Evolutionary conservation across 1,284 basidiomycete genomes (phyloP).

Genomic region (Apiotrichum porosum): DNA sequence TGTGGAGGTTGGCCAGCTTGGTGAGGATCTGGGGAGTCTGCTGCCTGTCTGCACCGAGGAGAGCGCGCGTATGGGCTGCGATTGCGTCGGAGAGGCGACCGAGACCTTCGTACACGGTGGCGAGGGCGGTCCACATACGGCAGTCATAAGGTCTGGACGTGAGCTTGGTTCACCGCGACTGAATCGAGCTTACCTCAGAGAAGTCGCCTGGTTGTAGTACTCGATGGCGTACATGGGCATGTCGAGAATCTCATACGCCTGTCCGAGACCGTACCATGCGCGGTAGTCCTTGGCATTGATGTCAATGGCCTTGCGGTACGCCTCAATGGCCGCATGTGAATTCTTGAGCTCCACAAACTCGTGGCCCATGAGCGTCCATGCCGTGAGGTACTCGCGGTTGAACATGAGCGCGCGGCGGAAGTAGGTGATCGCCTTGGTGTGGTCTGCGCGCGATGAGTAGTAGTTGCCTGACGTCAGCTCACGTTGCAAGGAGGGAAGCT

Average conservation of each 20-base stretch:
- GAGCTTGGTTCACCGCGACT: not conserved
- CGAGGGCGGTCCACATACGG: constrained; percentile 92
- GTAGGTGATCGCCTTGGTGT: constrained; percentile 93
- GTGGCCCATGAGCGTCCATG: constrained; percentile 99
- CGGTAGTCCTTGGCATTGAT: constrained; percentile 94
- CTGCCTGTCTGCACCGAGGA: constrained; percentile 73
- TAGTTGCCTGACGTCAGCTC: constrained; percentile 69
- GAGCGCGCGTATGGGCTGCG: constrained; percentile 79
- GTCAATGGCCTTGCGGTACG: constrained; percentile 91
- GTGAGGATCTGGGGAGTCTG: constrained; percentile 66
- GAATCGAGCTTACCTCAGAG: constrained; percentile 62
- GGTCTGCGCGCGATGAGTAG: constrained; percentile 86
- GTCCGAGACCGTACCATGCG: constrained; percentile 97
- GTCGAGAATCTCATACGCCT: constrained; percentile 92
- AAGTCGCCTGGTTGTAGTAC: constrained; percentile 94
- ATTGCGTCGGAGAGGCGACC: constrained; percentile 74
- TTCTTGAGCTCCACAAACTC: constrained; percentile 99
- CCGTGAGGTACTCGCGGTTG: constrained; percentile 88
- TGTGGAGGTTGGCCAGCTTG: constrained; percentile 70
- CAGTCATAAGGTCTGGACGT: constrained; percentile 82
- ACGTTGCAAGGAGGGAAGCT: constrained; percentile 35
- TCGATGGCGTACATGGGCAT: constrained; percentile 95
- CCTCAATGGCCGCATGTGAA: constrained; percentile 95
- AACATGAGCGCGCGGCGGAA: constrained; percentile 90
- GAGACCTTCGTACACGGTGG: constrained; percentile 87